These are phyloP conservation scores for Salvia miltiorrhiza DNA, from an alignment of 257 asterid genomes.

Conservation along the genomic window DNA sequence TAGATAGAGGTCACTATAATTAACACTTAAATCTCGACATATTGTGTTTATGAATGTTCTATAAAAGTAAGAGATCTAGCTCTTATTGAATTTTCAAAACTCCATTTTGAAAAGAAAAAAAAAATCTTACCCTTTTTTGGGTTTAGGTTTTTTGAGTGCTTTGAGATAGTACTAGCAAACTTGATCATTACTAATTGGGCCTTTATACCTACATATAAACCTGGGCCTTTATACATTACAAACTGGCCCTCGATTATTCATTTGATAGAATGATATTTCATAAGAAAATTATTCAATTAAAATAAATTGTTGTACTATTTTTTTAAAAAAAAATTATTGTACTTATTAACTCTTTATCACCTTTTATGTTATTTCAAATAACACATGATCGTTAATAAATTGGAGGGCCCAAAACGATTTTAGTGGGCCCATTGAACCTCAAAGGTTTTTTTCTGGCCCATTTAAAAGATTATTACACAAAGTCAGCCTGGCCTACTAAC, in stretches of 20 bases:
- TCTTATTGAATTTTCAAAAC: no score
- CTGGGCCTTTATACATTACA: not conserved
- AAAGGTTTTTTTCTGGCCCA: slow-evolving; percentile 18
- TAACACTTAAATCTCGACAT: no score
- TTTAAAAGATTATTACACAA: not conserved
- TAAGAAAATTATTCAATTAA: not conserved
- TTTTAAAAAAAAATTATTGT: no score
- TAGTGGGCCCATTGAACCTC: not conserved
- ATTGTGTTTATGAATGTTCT: no score
- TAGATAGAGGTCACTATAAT: no score
- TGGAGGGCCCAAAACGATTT: slow-evolving; percentile 13
- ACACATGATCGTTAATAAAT: not conserved
- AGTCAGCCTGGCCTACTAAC: slow-evolving; percentile 40
- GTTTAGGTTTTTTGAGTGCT: not conserved
- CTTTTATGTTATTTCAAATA: not conserved
- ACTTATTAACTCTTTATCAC: not conserved
- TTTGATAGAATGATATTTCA: not conserved
- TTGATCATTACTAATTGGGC: not conserved
- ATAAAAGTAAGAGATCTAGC: no score
- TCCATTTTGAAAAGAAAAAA: no score
- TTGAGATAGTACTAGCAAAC: no score
- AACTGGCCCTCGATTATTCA: not conserved
- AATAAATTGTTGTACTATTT: not conserved
- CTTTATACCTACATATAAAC: not conserved
- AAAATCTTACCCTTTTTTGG: no score